Percentiles rank a stretch among this genome's conserved stretches.
Conservation (phyloP, 305 asterid genomes). For the Fraxinus greggii region DNA sequence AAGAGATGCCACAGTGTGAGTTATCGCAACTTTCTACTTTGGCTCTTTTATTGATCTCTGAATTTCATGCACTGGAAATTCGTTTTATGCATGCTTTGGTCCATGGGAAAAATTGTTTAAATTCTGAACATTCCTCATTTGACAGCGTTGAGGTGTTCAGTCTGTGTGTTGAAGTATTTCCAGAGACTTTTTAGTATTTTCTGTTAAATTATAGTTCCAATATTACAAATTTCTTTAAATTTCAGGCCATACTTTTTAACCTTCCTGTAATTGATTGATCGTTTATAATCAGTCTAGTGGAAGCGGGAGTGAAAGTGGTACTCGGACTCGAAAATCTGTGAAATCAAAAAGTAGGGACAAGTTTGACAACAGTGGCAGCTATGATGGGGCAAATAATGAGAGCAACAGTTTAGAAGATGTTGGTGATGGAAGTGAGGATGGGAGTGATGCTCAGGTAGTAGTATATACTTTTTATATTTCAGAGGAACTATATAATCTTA, state of each 20-base stretch:
- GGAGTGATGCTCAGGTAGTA: constrained; percentile 66
- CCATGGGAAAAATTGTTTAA: not conserved
- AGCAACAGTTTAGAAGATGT: constrained; percentile 40
- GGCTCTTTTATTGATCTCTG: not conserved
- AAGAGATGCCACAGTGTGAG: constrained; percentile 85
- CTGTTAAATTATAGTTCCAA: not conserved
- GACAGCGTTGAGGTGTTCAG: not conserved
- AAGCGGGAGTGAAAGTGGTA: constrained; percentile 79
- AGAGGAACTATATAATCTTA: not conserved
- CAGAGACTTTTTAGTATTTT: not conserved
- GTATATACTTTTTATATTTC: constrained; percentile 1
- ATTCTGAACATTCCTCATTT: not conserved
- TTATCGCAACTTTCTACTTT: constrained; percentile 22
- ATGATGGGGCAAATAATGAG: constrained; percentile 49
- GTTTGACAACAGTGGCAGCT: constrained; percentile 47
- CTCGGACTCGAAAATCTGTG: constrained; percentile 61
- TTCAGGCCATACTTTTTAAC: not conserved
- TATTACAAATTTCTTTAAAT: not conserved
- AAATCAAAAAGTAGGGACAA: constrained; percentile 47
- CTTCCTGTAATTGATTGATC: not conserved
- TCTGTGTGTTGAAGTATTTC: not conserved
- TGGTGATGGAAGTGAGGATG: constrained; percentile 62
- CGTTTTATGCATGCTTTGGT: not conserved
- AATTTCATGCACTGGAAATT: constrained; percentile 12
- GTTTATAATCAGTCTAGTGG: constrained; percentile 69